Evolutionary conservation across 1,139 yeast species (phyloP).

Genomic region (Blastobotrys malaysiensis): DNA sequence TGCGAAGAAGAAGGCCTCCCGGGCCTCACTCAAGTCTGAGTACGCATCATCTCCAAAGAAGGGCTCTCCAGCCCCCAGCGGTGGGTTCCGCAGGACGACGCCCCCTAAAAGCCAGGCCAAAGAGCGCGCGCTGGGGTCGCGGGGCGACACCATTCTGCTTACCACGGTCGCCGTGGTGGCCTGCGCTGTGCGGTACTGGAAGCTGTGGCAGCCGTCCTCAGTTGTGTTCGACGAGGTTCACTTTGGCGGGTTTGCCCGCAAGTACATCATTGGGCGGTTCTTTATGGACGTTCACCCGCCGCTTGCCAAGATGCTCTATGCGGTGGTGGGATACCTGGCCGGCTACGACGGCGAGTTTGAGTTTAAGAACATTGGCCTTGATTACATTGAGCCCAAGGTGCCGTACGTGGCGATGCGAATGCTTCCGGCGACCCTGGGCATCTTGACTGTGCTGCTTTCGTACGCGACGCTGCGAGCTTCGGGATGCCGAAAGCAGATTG

Average conservation of each 20-base stretch:
- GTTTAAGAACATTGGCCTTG: conserved; percentile 84
- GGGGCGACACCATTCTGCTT: conserved; percentile 34
- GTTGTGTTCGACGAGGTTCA: conserved; percentile 95
- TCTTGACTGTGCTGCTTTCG: conserved; percentile 67
- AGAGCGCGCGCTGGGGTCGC: conserved; percentile 26
- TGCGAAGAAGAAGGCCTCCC: conserved; percentile 4
- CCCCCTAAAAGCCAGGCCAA: conserved; percentile 39
- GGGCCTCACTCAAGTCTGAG: not conserved
- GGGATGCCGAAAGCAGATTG: conserved; percentile 77
- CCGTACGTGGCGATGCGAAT: conserved; percentile 87
- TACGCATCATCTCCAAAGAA: not conserved
- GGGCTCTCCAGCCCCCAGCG: conserved; percentile 2
- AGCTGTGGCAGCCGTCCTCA: conserved; percentile 60
- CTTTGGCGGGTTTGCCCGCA: conserved; percentile 62
- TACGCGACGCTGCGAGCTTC: conserved; percentile 80
- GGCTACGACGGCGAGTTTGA: conserved; percentile 90
- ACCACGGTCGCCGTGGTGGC: conserved; percentile 51
- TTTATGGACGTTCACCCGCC: conserved; percentile 98
- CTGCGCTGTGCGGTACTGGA: conserved; percentile 51
- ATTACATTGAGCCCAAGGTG: conserved; percentile 66
- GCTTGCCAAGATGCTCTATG: conserved; percentile 88
- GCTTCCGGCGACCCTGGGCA: conserved; percentile 78
- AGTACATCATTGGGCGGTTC: conserved; percentile 59
- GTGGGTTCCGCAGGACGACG: conserved; percentile 37
- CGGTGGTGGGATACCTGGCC: conserved; percentile 79